These are phyloP conservation scores for Eucalyptus guilfoylei DNA, from an alignment of 345 rosid genomes.

Conservation along the genomic window DNA sequence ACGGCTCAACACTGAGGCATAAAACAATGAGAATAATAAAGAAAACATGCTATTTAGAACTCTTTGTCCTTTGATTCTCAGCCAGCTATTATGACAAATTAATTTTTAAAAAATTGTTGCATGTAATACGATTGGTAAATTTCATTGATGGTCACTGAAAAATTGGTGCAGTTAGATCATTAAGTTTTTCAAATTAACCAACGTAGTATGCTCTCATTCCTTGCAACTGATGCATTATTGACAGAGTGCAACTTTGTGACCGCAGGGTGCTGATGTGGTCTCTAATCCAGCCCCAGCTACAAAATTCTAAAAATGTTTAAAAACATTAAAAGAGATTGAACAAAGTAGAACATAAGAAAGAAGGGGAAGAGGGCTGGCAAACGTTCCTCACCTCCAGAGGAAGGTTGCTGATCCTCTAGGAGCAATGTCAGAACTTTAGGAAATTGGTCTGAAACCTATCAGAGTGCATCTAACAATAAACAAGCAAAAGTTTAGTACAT, in stretches of 20 bases:
- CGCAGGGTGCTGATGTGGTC: background rate
- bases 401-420: background rate
- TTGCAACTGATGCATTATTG: background rate
- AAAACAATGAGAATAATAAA: background rate
- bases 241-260: background rate
- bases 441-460: background rate
- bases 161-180: background rate
- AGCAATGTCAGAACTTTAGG: background rate
- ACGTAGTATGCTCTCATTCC: background rate
- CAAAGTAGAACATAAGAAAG: background rate
- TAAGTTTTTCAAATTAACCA: background rate
- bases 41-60: background rate
- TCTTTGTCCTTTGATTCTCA: background rate
- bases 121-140: background rate
- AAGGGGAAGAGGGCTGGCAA: background rate
- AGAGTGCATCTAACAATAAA: background rate
- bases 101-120: background rate
- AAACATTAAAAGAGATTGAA: background rate
- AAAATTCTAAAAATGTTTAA: background rate
- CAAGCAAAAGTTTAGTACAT: background rate
- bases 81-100: background rate
- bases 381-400: background rate
- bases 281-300: background rate
- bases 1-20: background rate
- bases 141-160: background rate